Evolutionary conservation across 805 yeast genomes (phyloP).

Genomic region (Hagleromyces aurorensis): DNA sequence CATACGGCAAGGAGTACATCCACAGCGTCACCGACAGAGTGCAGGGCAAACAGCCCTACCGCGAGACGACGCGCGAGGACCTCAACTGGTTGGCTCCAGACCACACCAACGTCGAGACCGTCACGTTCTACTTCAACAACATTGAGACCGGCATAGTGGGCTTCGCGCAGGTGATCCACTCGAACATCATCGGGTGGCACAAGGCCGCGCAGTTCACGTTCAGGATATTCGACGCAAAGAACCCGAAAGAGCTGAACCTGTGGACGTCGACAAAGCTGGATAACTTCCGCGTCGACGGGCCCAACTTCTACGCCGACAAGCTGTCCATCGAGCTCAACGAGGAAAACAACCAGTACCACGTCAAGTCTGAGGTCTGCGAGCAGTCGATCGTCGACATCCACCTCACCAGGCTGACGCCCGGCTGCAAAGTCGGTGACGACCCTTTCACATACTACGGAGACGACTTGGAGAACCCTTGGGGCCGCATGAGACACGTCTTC

Average conservation of each 20-base stretch:
- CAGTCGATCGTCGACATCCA: slow-evolving; percentile 65
- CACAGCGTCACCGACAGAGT: slow-evolving; percentile 69
- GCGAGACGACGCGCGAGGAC: slow-evolving; percentile 56
- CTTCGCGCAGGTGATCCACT: slow-evolving; percentile 90
- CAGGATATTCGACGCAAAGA: slow-evolving; percentile 46
- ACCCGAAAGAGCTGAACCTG: slow-evolving; percentile 29
- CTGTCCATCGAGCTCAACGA: slow-evolving; percentile 54
- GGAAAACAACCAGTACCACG: slow-evolving; percentile 44
- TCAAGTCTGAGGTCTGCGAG: slow-evolving; percentile 56
- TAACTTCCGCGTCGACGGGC: slow-evolving; percentile 63
- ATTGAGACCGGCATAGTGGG: slow-evolving; percentile 59
- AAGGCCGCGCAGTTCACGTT: slow-evolving; percentile 93
- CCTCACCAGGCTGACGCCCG: slow-evolving; percentile 57
- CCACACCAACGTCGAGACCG: slow-evolving; percentile 91
- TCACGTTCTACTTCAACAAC: slow-evolving; percentile 78
- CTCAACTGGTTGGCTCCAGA: slow-evolving; percentile 67
- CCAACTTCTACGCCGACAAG: slow-evolving; percentile 72
- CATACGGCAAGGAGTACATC: slow-evolving; percentile 87
- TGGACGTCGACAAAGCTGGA: slow-evolving; percentile 94
- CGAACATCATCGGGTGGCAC: slow-evolving; percentile 81
- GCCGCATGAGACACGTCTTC: slow-evolving; percentile 89
- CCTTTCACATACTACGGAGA: slow-evolving; percentile 86
- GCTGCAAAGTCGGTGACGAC: slow-evolving; percentile 83
- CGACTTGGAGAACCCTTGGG: slow-evolving; percentile 84
- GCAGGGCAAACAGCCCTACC: slow-evolving; percentile 47